phyloP scores from a whole-genome alignment of 208 protist genomes.

The Lotmaria passim region DNA sequence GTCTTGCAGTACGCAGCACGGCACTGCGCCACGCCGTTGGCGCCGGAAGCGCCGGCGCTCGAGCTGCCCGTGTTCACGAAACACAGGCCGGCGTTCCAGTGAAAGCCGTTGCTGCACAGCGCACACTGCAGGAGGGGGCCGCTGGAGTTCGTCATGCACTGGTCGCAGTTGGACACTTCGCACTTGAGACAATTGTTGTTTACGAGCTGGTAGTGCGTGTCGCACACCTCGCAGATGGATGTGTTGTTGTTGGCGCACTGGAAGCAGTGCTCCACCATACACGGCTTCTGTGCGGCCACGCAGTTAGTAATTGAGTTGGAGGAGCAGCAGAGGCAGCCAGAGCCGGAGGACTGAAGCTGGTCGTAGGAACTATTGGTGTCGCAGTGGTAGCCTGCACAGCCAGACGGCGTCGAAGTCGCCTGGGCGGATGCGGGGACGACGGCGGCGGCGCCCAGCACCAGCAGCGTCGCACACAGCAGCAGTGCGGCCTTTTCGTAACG shows the following conservation, averaged over 20 bases:
- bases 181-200: not conserved
- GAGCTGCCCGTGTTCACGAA: not conserved
- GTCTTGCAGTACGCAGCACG: slow-evolving; percentile 12
- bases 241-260: not conserved
- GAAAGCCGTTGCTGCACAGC: not conserved
- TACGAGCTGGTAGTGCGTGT: not conserved
- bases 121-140: not conserved
- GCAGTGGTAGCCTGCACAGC: no score
- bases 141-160: not conserved
- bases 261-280: not conserved
- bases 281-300: not conserved
- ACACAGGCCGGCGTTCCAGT: not conserved
- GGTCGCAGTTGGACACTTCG: not conserved
- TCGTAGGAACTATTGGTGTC: no score
- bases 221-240: not conserved
- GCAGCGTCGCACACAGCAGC: not conserved
- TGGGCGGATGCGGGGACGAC: not conserved
- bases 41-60: no score
- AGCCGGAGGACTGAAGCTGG: not conserved
- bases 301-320: not conserved
- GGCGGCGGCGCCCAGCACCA: not conserved
- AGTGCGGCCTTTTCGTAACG: not conserved
- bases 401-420: not conserved
- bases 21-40: not conserved
- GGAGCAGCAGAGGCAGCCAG: not conserved